Conservation (phyloP, 345 rosid species). For the Ceriops decandra region DNA sequence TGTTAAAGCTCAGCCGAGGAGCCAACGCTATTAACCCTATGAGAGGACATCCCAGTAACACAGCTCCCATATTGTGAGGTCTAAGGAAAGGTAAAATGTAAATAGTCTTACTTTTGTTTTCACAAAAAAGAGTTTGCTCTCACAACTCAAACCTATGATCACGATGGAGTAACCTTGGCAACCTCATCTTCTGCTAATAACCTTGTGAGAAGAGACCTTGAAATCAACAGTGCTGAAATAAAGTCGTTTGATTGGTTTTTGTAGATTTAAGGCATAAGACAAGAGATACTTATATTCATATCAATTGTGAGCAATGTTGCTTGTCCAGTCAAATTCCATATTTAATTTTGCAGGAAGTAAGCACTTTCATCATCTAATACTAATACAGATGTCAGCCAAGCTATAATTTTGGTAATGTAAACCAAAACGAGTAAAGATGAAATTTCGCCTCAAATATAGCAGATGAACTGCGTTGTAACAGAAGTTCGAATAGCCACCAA, state of each 20-base stretch:
- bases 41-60: background rate
- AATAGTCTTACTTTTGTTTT: no score
- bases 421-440: background rate
- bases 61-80: no score
- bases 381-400: background rate
- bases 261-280: background rate
- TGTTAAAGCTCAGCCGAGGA: background rate
- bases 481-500: background rate
- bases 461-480: background rate
- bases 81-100: no score
- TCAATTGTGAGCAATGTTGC: no score
- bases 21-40: background rate
- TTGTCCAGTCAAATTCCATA: no score
- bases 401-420: background rate
- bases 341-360: background rate
- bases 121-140: no score
- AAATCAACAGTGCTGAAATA: background rate
- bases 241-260: background rate
- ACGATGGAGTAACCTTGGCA: no score
- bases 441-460: background rate
- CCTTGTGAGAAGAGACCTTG: no score
- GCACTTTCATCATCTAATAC: background rate
- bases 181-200: no score
- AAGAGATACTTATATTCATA: no score
- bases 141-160: no score